Base-by-base conservation (phyloP, 257 asterid genomes). In the Lavandula angustifolia region DNA sequence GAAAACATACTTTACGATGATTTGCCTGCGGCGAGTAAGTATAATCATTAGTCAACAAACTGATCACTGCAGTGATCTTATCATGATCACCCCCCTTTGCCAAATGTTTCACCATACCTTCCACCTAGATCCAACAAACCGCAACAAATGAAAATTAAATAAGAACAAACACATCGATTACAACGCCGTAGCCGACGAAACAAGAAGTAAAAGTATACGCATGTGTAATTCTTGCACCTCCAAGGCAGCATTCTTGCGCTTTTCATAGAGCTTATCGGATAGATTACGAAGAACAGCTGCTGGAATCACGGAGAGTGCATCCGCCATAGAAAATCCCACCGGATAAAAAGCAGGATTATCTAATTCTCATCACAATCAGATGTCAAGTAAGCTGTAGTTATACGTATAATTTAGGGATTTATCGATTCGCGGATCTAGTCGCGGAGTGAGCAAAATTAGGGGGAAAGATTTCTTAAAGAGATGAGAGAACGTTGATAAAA, bases 171-270 rank as follows among this genome's bases (percentile, higher is more conserved):
- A 42, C 53, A 46, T 66, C 27, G 32, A 47, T 7, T 10, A 1
- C 16, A 7, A 68, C 31, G 44, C 52, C 7, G 54, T 54, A 35
- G 29, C 53, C 43, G 47, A 74, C 50, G 53, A n/a, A 18, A 47
- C 47, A 27, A 47, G 17, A 54, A 7, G 34, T 41, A 63, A 59
- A 50, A 73, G 42, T 37, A 46, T 4, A 52, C n/a, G 54, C 31
- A 43, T 38, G 37, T 41, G 43, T n/a, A 47, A 64, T 54, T 44
- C 33, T 46, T 54, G 43, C 59, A 92, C 99, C 96, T 92, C 99
- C 13, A 92, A 79, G 52, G 99, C 99, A 68, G 99, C 99, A 89
- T 92, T 92, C 71, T 89, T 92, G 16, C 99, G 91, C 85, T 92
- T 92, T 80, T 92, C 99, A 61, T 92, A 92, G 42, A 92, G 91